A percentile compares a stretch with the other conserved stretches of the same genome.
These are phyloP conservation scores for Penicillium egyptiacum DNA, from an alignment of 495 filamentous ascomycete genomes.

Conservation along the genomic window DNA sequence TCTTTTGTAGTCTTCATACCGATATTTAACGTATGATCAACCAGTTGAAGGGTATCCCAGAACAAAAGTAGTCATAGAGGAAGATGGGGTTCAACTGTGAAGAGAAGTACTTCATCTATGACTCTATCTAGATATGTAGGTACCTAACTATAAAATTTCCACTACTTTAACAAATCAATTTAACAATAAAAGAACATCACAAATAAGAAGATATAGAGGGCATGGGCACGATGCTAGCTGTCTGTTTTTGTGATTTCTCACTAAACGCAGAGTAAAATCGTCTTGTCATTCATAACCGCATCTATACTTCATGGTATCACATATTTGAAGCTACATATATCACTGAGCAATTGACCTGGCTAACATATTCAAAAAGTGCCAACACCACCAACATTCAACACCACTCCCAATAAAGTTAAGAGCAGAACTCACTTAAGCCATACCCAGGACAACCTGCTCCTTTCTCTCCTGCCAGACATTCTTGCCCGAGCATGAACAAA, in stretches of 20 bases:
- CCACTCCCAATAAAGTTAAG: background rate
- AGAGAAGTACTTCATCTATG: background rate
- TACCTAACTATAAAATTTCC: background rate
- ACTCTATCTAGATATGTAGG: background rate
- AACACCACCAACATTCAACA: background rate
- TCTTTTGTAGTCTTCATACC: background rate
- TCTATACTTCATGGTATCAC: background rate
- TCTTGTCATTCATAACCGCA: constrained; percentile 7
- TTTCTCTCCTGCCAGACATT: constrained; percentile 95
- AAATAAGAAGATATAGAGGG: background rate
- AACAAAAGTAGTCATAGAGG: background rate
- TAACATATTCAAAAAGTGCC: background rate
- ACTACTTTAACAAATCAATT: background rate
- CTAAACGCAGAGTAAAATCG: background rate
- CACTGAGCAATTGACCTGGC: background rate
- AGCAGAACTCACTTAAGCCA: constrained; percentile 53
- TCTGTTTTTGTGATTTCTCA: background rate
- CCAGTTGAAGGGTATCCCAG: background rate
- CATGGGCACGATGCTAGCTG: background rate
- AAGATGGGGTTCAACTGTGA: background rate
- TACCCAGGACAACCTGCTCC: constrained; percentile 84
- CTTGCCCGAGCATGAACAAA: constrained; percentile 93
- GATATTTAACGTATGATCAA: background rate
- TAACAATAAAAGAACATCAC: background rate
- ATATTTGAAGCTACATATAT: background rate